Percentiles rank a stretch among this genome's conserved stretches.
Conservation (phyloP, 2,329 filamentous ascomycete species). For the Dissoconium aciculare region DNA sequence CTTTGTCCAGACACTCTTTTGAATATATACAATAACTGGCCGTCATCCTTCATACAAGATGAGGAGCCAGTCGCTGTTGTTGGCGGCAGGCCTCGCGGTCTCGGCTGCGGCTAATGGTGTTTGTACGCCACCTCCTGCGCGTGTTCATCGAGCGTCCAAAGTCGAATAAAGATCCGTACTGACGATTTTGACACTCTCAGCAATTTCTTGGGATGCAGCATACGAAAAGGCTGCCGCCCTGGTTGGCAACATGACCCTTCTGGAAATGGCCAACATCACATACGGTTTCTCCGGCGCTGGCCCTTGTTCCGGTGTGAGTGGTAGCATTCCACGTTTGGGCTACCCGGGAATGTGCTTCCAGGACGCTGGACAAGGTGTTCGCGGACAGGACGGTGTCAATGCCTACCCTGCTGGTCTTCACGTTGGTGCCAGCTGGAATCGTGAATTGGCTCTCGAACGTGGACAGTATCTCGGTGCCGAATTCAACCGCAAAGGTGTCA, state of each 20-base stretch:
- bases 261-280: conserved; percentile 18
- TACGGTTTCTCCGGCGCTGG: conserved; percentile 12
- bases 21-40: too few relatives aligned
- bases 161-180: too few relatives aligned
- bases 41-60: too few relatives aligned
- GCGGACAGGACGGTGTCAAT: conserved; percentile 25
- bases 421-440: conserved; percentile 27
- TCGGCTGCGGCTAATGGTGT: too few relatives aligned
- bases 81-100: too few relatives aligned
- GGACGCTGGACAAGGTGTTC: conserved; percentile 25
- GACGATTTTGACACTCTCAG: background rate
- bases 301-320: conserved; percentile 20
- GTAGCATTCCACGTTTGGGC: conserved; percentile 17
- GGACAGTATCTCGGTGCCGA: conserved; percentile 22
- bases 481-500: conserved; percentile 19
- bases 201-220: conserved; percentile 10
- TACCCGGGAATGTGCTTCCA: conserved; percentile 25
- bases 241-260: conserved; percentile 15
- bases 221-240: conserved; percentile 13
- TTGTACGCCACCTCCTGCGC: too few relatives aligned
- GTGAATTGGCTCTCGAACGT: conserved; percentile 20
- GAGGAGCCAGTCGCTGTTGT: too few relatives aligned
- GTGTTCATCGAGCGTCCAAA: too few relatives aligned
- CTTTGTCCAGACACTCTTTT: too few relatives aligned
- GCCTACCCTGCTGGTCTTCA: conserved; percentile 26